Percentiles rank a stretch among this genome's conserved stretches.
Conservation (phyloP, 345 rosid species). For the Populus nigra region DNA sequence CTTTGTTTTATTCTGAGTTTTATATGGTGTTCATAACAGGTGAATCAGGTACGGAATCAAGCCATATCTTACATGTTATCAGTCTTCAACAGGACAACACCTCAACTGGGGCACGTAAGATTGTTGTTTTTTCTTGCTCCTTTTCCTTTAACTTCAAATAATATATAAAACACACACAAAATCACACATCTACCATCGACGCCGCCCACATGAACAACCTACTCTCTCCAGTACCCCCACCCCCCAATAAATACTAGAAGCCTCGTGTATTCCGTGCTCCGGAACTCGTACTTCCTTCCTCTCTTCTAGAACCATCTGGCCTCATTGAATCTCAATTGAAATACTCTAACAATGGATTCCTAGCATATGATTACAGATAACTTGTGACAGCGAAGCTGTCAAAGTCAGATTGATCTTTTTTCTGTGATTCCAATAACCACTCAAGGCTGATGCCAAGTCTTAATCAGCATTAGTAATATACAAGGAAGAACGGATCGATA, state of each 20-base stretch:
- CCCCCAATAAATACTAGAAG: background rate
- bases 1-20: background rate
- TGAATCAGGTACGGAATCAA: background rate
- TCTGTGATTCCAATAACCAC: constrained; percentile 9
- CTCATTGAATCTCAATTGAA: constrained; percentile 5
- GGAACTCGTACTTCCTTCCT: background rate
- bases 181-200: constrained; percentile 1
- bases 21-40: background rate
- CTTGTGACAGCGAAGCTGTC: constrained; percentile 20
- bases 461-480: background rate
- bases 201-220: constrained; percentile 42
- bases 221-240: background rate
- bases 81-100: background rate
- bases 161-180: background rate
- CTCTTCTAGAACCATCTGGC: constrained; percentile 24
- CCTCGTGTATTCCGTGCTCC: background rate
- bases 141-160: background rate
- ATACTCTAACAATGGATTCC: background rate
- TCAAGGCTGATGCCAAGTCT: constrained; percentile 24
- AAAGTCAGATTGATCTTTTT: constrained; percentile 8
- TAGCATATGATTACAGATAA: constrained; percentile 14
- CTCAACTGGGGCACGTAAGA: background rate
- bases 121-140: background rate
- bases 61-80: background rate
- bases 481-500: too few relatives aligned